Conservation (phyloP, 768 basidiomycete genomes). For the Boletellus emodensis region DNA sequence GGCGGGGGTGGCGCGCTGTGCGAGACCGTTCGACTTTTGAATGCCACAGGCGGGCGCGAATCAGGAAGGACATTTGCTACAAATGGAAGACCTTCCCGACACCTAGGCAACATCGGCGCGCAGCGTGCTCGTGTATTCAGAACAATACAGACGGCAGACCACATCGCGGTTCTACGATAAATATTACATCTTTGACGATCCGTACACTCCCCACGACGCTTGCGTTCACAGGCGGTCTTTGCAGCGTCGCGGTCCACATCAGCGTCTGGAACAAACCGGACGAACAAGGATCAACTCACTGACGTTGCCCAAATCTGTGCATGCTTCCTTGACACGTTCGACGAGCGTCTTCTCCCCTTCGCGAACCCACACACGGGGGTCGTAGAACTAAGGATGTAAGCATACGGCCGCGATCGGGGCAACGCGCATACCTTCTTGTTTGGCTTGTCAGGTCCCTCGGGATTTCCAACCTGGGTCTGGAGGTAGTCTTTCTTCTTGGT, state of each 20-base stretch:
- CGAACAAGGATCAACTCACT: constrained; percentile 32
- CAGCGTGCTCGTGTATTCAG: background rate
- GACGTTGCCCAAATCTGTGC: constrained; percentile 77
- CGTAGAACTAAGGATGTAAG: constrained; percentile 61
- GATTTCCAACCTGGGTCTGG: constrained; percentile 90
- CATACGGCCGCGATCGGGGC: background rate
- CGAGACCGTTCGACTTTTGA: too few relatives aligned
- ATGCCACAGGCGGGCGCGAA: too few relatives aligned
- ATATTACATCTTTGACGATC: constrained; percentile 9
- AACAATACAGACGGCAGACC: background rate
- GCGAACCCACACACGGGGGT: constrained; percentile 97
- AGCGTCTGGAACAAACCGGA: background rate
- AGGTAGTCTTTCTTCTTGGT: constrained; percentile 84
- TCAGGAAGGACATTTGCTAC: too few relatives aligned
- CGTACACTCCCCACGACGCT: background rate
- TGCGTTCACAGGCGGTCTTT: constrained; percentile 24
- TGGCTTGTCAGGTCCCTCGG: constrained; percentile 93
- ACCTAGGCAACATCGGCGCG: too few relatives aligned
- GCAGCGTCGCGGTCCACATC: background rate
- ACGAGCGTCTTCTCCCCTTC: constrained; percentile 94
- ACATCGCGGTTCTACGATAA: constrained; percentile 18
- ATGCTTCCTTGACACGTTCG: constrained; percentile 90
- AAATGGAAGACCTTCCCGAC: too few relatives aligned
- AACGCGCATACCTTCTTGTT: constrained; percentile 84
- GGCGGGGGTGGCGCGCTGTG: too few relatives aligned